These are phyloP conservation scores for Colletotrichum cuscutae DNA, from an alignment of 2,329 filamentous ascomycete species.

Conservation along the genomic window DNA sequence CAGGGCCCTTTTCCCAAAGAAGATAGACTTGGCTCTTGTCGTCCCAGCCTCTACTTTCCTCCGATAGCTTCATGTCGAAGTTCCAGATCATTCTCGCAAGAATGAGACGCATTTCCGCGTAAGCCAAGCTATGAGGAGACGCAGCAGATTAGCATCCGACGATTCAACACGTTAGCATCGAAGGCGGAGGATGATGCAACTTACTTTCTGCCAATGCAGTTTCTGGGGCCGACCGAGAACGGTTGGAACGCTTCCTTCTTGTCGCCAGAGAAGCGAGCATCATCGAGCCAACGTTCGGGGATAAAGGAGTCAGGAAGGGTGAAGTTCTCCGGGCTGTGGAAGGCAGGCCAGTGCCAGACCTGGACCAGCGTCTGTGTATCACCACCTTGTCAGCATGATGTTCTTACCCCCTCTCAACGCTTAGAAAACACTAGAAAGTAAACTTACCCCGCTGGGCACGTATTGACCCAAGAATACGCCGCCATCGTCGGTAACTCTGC, in stretches of 20 bases:
- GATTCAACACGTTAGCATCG: background rate
- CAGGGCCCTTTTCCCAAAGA: slow-evolving; percentile 48
- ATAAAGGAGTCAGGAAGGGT: slow-evolving; percentile 45
- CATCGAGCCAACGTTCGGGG: slow-evolving; percentile 57
- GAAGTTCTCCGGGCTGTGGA: slow-evolving; percentile 45
- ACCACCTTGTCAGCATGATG: background rate
- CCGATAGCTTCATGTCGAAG: slow-evolving; percentile 54
- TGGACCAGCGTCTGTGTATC: slow-evolving; percentile 28
- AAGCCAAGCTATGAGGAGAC: slow-evolving; percentile 47
- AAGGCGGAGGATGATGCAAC: slow-evolving; percentile 42
- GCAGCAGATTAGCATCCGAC: background rate
- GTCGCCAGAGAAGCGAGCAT: slow-evolving; percentile 43
- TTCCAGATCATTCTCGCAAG: slow-evolving; percentile 55
- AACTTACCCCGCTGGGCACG: slow-evolving; percentile 45
- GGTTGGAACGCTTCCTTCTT: slow-evolving; percentile 55
- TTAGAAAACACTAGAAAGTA: background rate
- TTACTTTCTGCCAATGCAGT: slow-evolving; percentile 62
- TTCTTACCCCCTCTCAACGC: background rate
- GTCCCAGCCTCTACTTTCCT: slow-evolving; percentile 49
- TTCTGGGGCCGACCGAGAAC: slow-evolving; percentile 58
- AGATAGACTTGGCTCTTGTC: slow-evolving; percentile 47
- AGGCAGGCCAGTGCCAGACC: slow-evolving; percentile 41
- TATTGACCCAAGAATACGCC: slow-evolving; percentile 42
- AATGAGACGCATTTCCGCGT: slow-evolving; percentile 60
- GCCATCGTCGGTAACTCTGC: slow-evolving; percentile 38